A percentile compares a stretch with the other conserved stretches of the same genome.
These are phyloP conservation scores for Dactylonectria macrodidyma DNA, from an alignment of 2,329 filamentous ascomycete genomes.

Conservation along the genomic window DNA sequence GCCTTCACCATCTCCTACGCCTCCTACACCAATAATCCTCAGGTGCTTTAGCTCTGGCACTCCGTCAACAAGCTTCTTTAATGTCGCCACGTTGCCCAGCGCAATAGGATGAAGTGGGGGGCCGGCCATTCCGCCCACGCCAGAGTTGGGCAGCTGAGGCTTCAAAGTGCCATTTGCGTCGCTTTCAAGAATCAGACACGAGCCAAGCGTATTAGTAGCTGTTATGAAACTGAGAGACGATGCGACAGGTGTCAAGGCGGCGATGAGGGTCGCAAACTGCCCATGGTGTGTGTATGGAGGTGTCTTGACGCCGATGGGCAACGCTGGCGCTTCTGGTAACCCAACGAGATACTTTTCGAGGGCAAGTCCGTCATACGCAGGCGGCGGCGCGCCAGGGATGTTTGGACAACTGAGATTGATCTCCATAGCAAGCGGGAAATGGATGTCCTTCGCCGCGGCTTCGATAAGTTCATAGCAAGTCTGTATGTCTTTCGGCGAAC, in stretches of 20 bases:
- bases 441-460: constrained; percentile 53
- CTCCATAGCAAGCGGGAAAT: constrained; percentile 76
- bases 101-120: constrained; percentile 80
- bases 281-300: constrained; percentile 82
- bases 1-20: constrained; percentile 75
- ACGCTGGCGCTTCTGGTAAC: constrained; percentile 55
- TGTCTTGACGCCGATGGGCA: constrained; percentile 76
- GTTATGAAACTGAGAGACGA: constrained; percentile 76
- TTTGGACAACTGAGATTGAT: constrained; percentile 87
- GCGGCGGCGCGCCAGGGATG: constrained; percentile 77
- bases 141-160: constrained; percentile 67
- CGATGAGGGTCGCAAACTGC: constrained; percentile 73
- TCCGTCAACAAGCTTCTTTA: constrained; percentile 72
- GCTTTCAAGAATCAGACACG: constrained; percentile 70
- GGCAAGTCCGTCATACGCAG: constrained; percentile 73
- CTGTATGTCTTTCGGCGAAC: constrained; percentile 69
- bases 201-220: constrained; percentile 80
- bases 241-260: constrained; percentile 60
- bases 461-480: constrained; percentile 69
- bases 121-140: constrained; percentile 81
- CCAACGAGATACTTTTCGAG: constrained; percentile 69
- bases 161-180: constrained; percentile 20
- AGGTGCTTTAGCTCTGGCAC: constrained; percentile 65
- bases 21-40: constrained; percentile 79
- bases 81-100: constrained; percentile 80